Evolutionary conservation across 805 yeast species (phyloP), one percentile per base, ranked within the genome.

Genomic region (Metschnikowia gruessii): DNA sequence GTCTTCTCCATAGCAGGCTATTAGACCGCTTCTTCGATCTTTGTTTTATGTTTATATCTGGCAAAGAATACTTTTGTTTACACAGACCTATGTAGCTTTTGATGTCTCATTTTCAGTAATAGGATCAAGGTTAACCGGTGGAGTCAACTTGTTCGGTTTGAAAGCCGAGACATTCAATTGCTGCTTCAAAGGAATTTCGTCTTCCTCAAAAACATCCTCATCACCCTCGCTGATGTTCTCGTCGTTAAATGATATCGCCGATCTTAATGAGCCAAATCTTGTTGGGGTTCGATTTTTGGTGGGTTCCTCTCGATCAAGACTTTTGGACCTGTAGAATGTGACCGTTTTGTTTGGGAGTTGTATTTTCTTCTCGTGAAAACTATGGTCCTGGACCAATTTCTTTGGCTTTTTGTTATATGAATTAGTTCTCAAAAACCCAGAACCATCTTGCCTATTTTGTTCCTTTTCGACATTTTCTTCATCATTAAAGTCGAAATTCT

Each of bases 341-440:
- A 72, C 75, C 0, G 76, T 71, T 45, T 67, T 72, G 42, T 61
- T 64, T 8, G 52, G 37, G 2, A 73, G 66, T 44, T 69, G 68
- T 16, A 72, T 69, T 45, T 66, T 70, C 46, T 65, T 69, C 3
- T 63, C 52, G 26, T 53, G 60, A 37, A 42, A 56, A 26, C 48
- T 58, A 45, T 51, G 53, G 22, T 64, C 65, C 38, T 54, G 36
- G 17, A 59, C 45, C n/a, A 57, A 49, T 47, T 63, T 64, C 42
- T 54, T 48, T 2, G 77, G 76, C 45, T 57, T 65, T 38, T 69
- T 67, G 46, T 62, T 69, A 56, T 63, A 71, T 2, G 76, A 71
- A 48, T 68, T 69, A 2, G 75, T 68, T 29, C 72, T 51, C 48
- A 56, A 55, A 52, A 65, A 64, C 12, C 50, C 43, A 3, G 44